Conservation (phyloP, 2,329 filamentous ascomycete species). For the Fusarium circinatum region DNA sequence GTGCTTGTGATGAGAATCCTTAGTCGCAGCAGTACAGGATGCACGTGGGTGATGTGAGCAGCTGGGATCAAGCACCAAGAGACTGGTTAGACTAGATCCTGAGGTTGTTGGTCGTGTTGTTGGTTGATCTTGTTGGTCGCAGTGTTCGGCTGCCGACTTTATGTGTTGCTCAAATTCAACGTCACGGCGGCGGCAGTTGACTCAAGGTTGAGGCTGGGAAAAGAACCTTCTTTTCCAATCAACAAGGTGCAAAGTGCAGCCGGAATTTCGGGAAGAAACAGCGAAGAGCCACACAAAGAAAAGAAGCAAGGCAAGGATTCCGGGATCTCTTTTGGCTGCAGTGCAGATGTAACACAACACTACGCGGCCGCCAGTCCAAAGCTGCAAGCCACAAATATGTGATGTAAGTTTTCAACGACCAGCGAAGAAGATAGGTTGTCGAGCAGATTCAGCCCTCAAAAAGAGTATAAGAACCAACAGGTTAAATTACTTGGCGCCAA, state of each 20-base stretch:
- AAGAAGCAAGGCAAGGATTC: constrained; percentile 18
- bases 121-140: constrained; percentile 12
- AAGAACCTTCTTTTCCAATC: not conserved
- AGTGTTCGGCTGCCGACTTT: not conserved
- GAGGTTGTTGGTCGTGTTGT: not conserved
- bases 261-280: constrained; percentile 5
- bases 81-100: constrained; percentile 4
- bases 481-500: constrained; percentile 8
- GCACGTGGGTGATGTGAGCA: constrained; percentile 39
- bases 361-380: constrained; percentile 13
- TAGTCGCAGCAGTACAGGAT: constrained; percentile 38
- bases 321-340: constrained; percentile 18
- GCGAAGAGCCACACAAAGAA: constrained; percentile 11
- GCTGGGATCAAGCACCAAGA: constrained; percentile 19
- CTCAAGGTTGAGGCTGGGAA: not conserved
- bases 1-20: constrained; percentile 38
- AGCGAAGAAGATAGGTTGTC: constrained; percentile 27
- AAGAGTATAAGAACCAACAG: not conserved
- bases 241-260: not conserved
- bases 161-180: not conserved
- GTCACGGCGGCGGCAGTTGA: not conserved
- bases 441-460: not conserved
- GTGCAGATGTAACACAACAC: constrained; percentile 33
- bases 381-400: constrained; percentile 34
- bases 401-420: constrained; percentile 36